A percentile compares a stretch with the other conserved stretches of the same genome.
phyloP scores from a whole-genome alignment of 768 basidiomycete genomes.

The Boletellus ananas region DNA sequence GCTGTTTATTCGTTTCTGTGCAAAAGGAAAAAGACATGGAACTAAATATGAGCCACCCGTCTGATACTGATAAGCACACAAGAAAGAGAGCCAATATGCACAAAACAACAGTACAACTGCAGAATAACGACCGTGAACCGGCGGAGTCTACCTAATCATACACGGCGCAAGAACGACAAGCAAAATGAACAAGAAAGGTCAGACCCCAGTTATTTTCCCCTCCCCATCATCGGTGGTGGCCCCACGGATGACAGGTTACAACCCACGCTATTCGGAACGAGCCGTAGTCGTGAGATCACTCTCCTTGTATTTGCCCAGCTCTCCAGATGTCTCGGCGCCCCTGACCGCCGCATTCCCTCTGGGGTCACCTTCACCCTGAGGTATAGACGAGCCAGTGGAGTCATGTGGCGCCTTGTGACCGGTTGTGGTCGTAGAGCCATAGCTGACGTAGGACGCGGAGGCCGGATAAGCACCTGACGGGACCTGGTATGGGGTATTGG shows the following conservation, averaged over 20 bases:
- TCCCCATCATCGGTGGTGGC: constrained; percentile 46
- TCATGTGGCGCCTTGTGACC: constrained; percentile 35
- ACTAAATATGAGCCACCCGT: background rate
- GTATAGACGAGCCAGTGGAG: constrained; percentile 47
- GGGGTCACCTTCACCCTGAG: constrained; percentile 35
- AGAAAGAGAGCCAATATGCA: background rate
- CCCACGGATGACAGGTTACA: constrained; percentile 43
- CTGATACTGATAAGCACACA: background rate
- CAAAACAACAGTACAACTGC: constrained; percentile 8
- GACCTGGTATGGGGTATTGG: constrained; percentile 60
- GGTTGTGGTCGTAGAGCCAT: constrained; percentile 39
- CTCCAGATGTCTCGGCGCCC: constrained; percentile 40
- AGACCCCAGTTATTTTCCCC: background rate
- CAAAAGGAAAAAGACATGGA: background rate
- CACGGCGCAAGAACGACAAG: constrained; percentile 16
- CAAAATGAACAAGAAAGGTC: background rate
- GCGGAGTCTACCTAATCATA: constrained; percentile 20
- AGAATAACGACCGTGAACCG: background rate
- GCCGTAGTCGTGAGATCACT: constrained; percentile 40
- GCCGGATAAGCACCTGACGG: constrained; percentile 66
- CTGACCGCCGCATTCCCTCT: constrained; percentile 48
- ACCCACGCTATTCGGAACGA: constrained; percentile 37
- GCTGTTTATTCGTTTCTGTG: constrained; percentile 13
- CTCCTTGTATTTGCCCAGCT: constrained; percentile 44
- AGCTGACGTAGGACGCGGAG: constrained; percentile 45